Evolutionary conservation across 176 grass and related monocot genomes (phyloP).

Genomic region (Oryza meyeriana): DNA sequence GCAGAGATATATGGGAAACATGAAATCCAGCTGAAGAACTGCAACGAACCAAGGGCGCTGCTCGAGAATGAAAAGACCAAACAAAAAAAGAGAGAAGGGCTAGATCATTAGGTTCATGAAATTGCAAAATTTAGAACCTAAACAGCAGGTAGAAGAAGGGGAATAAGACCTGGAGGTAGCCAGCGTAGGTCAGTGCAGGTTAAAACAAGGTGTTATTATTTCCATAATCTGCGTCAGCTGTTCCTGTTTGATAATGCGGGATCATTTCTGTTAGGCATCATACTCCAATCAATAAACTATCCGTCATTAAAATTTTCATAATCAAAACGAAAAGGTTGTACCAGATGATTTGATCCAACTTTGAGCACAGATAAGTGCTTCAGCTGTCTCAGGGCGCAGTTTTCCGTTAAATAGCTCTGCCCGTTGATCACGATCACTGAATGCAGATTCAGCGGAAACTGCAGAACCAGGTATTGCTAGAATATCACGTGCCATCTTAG

Average conservation of each 20-base stretch:
- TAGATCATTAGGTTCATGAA: too few relatives aligned
- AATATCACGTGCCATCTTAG: slow-evolving; percentile 9
- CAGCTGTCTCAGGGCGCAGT: not conserved
- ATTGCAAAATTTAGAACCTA: too few relatives aligned
- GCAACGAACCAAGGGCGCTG: too few relatives aligned
- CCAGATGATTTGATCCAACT: slow-evolving; percentile 21
- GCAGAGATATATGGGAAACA: too few relatives aligned
- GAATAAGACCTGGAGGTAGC: not conserved
- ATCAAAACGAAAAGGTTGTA: too few relatives aligned
- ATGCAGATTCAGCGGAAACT: slow-evolving; percentile 12
- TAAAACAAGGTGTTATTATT: not conserved
- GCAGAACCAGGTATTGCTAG: slow-evolving; percentile 18
- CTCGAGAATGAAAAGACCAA: too few relatives aligned
- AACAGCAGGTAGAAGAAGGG: too few relatives aligned
- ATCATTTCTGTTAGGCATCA: not conserved
- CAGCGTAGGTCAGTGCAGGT: not conserved
- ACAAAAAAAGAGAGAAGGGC: too few relatives aligned
- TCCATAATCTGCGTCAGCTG: not conserved
- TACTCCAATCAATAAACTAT: too few relatives aligned
- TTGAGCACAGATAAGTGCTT: slow-evolving; percentile 20
- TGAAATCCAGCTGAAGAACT: too few relatives aligned
- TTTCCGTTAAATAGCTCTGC: not conserved
- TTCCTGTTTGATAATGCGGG: not conserved
- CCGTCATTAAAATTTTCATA: too few relatives aligned
- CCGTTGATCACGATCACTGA: not conserved